Base-by-base conservation (phyloP, 164 flowering plant genomes). In the Magnolia kwangsiensis region DNA sequence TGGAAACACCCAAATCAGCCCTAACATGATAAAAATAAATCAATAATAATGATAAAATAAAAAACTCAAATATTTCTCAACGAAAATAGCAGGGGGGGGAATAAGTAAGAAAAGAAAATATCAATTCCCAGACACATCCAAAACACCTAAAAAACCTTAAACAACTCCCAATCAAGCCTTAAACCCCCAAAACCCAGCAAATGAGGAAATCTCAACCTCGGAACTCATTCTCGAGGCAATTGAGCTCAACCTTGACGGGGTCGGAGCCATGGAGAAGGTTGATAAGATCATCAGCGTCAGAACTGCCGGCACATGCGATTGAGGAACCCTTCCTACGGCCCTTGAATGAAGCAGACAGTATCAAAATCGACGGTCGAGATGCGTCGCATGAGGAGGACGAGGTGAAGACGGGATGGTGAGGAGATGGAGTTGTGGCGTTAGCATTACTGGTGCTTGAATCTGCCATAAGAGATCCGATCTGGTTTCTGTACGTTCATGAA, bases 161-260 rank as follows among this genome's bases (percentile, higher is more conserved):
- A 24, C 20, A 29, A 4, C 6, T 7, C 8, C 50, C 18, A 13
- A 31, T 24, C 18, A 67, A 13, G 18, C 45, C 2, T 50, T 16
- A 16, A 67, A 27, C 18, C 29, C 45, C 71, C 19, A 9, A 67
- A 67, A 31, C 31, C 1, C 37, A 31, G 37, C 3, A 4, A 31
- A 31, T 31, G 50, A 11, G 24, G 24, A 37, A 74, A 21, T 29
- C 0, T 1, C 79, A 0, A 89, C 92, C 92, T 87, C 89, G 80
- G 69, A 86, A 80, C 63, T 89, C 87, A 78, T 89, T 89, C 63
- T 89, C 92, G 67, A 89, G 90, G 37, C 87, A 90, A 75, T 78
- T 87, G 82, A 89, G 92, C 83, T 89, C 90, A 50, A 89, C 84
- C 37, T 85, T 87, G 66, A 89, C 86, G 3, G 90, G 90, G 85